Base-by-base conservation (phyloP, 2,329 filamentous ascomycete genomes). In the Epichloe elymi region DNA sequence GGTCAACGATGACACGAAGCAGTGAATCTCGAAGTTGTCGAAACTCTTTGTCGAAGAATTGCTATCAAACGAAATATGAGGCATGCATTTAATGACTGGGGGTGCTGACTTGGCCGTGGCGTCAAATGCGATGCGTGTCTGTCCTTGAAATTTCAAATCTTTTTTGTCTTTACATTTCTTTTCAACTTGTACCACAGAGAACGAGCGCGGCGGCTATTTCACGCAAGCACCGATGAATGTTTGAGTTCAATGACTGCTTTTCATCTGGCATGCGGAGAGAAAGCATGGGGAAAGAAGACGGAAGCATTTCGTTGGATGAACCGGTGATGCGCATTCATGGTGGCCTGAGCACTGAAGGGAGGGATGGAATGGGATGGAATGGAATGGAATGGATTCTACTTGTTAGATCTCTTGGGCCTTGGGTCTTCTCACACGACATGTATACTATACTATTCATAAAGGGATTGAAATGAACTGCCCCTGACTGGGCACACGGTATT, bases 361-460 rank as follows among this genome's bases (percentile, higher is more conserved):
- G 26, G 8, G 26, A 30, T 26, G 26, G 26, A 3, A 26, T 26
- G 26, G 26, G 26, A 30, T 30, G 42, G 26, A 11, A 33, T 17
- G 12, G 26, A 5, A 3, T 44, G 5, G 40, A 15, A 4, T 35
- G 42, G 42, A 4, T 45, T 45, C 20, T 14, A 8, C 30, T 36
- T 15, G 5, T 23, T 23, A 43, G 14, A 20, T 17, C 10, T 48
- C 42, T 42, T 33, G 35, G 35, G 33, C 30, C n/a, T n/a, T 33
- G 19, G 19, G 17, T 33, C 46, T 41, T 19, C 39, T 38, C 15
- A 48, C 19, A 48, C 20, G 48, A 49, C 38, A 49, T 50, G 38
- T 50, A 49, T 12, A 43, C 26, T 50, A 48, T 15, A 43, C 39
- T 49, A 48, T 45, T 41, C 33, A 45, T 46, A 45, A 50, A 52